Base-by-base conservation (phyloP, 1,284 basidiomycete species). In the Leccinum pachyderme region DNA sequence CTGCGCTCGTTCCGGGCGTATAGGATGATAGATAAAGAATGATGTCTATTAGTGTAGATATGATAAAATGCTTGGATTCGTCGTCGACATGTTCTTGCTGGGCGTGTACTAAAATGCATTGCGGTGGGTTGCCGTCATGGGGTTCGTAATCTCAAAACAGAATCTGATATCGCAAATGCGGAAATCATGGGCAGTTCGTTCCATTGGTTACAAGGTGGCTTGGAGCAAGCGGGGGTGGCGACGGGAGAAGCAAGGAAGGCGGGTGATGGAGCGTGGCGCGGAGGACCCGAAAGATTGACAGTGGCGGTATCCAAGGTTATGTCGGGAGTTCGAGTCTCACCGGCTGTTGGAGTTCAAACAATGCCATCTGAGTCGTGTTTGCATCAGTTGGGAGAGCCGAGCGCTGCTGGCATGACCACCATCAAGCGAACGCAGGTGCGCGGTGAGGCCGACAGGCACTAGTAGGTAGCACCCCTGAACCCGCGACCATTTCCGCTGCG, bases 401-500 rank as follows among this genome's bases (percentile, higher is more conserved):
- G n/a, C n/a, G 46, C 46, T 29, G 18, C n/a, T 22, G 13, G 41
- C 41, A 25, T 24, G 41, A 24, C 41, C 41, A 25, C 41, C 7
- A 43, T 22, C 41, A 43, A 43, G 41, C 41, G 41, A 43, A 15
- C 41, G 41, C 41, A 15, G 9, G 37, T 39, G 37, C 37, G 24
- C 8, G 18, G 22, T 22, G 32, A 35, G 24, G 18, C n/a, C 33
- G 32, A 9, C 15, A 29, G 29, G 5, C 7, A 44, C 51, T 68
- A 67, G 47, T 67, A 71, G 0, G 66, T 56, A 4, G 64, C 51
- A 1, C 69, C 67, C 37, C 69, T 64, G 45, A 48, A 62, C 4
- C 58, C 67, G 29, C 69, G 69, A 41, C 56, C 55, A 28, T 66
- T 65, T 13, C 59, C 65, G 44, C 66, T 70, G 28, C 64, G 67